Evolutionary conservation across 176 grass and related monocot species (phyloP).

Genomic region (Paspalum vaginatum): DNA sequence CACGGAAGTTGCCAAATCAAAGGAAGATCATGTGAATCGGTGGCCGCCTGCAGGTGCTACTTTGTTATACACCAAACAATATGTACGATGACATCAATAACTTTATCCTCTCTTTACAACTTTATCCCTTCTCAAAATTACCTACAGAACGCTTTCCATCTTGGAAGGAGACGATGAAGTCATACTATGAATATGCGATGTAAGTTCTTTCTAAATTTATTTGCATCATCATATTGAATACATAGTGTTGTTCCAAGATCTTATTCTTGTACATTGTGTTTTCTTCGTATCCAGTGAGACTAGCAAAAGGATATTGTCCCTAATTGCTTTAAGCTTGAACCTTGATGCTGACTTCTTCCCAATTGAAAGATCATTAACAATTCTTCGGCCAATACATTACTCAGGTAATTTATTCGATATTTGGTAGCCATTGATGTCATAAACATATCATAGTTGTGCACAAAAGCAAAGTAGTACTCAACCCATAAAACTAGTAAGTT

Average conservation of each 20-base stretch:
- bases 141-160: slow-evolving; percentile 52
- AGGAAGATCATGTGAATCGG: slow-evolving; percentile 16
- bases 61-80: background rate
- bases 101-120: no score
- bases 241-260: no score
- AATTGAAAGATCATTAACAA: slow-evolving; percentile 20
- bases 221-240: no score
- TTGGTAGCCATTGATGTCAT: no score
- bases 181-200: slow-evolving; percentile 39
- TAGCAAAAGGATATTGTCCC: slow-evolving; percentile 33
- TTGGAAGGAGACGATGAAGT: slow-evolving; percentile 59
- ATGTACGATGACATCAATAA: no score
- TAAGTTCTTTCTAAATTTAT: no score
- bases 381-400: slow-evolving; percentile 65
- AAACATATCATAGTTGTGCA: no score
- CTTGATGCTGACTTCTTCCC: slow-evolving; percentile 61
- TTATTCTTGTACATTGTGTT: no score
- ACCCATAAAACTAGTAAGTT: no score
- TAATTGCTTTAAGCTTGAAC: slow-evolving; percentile 72
- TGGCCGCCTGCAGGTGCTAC: slow-evolving; percentile 53
- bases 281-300: no score
- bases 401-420: slow-evolving; percentile 30
- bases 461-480: no score
- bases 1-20: background rate
- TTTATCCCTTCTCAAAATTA: no score